Evolutionary conservation across 805 yeast genomes (phyloP), one percentile per base, ranked within the genome.

Genomic region (Lachancea cidri): DNA sequence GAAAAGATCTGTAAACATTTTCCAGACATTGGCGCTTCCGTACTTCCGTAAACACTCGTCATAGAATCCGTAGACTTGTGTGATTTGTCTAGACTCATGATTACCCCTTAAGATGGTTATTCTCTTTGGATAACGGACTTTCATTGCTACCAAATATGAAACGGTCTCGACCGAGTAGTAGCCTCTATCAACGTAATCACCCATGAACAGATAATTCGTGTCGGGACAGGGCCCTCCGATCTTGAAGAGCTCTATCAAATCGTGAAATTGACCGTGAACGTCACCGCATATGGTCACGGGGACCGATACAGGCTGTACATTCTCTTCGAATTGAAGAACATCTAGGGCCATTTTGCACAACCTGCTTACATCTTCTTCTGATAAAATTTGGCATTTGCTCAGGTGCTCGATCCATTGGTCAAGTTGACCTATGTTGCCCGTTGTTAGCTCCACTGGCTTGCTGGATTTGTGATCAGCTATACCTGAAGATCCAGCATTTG

Each of bases 211-310:
- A 62, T 88, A 88, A 63, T 86, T 87, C 8, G 96, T 88, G 50
- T 79, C 87, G 0, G 97, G 97, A 52, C 91, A 84, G 36, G 89
- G 89, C 13, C 96, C 96, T 33, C 96, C 96, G 55, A 88, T 88
- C 57, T 86, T 86, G 66, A 88, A 89, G 44, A 88, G 71, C 64
- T 88, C 96, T 81, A 87, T 84, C 62, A 88, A 71, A 69, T 88
- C 97, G 62, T 89, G 96, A 63, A 88, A 89, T 65, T 88, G 97
- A 31, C 97, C 97, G 61, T 88, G 97, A 41, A 88, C 91, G 65
- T 88, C 97, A 52, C 97, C 97, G 71, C 97, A 91, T 50, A 89
- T 88, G 15, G 98, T 91, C 27, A 93, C 98, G 4, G 98, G 98
- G 6, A 88, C 91, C 48, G 78, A 79, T 35, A 91, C 96, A 1